A percentile compares a stretch with the other conserved stretches of the same genome.
These are phyloP conservation scores for sorghum (Sorghum bicolor) DNA, from an alignment of 176 grass and related monocot genomes.

Conservation along the genomic window DNA sequence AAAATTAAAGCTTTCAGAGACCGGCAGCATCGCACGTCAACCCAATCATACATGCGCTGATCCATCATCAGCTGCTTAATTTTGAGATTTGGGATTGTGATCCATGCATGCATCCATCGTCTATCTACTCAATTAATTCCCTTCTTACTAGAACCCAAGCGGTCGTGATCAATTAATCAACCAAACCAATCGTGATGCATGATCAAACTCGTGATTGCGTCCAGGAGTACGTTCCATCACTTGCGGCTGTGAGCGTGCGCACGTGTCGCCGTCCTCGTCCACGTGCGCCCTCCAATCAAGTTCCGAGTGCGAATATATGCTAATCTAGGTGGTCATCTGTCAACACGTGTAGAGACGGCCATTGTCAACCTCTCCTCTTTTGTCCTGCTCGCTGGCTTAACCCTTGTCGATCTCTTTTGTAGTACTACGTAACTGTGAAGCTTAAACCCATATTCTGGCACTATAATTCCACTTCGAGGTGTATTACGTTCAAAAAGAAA, in stretches of 20 bases:
- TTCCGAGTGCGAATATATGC: constrained; percentile 9
- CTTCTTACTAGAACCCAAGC: not conserved
- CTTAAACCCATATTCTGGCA: not conserved
- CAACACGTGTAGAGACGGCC: constrained; percentile 11
- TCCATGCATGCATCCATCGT: too few relatives aligned
- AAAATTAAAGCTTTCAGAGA: too few relatives aligned
- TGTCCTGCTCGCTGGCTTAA: not conserved
- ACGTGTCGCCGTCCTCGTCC: constrained; percentile 20
- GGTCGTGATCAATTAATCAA: not conserved
- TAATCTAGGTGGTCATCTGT: constrained; percentile 19
- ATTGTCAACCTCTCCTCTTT: constrained; percentile 1
- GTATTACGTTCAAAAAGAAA: too few relatives aligned
- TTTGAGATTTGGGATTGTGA: too few relatives aligned
- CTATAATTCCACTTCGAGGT: not conserved
- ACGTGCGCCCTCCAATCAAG: not conserved
- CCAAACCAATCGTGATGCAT: not conserved
- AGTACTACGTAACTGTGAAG: too few relatives aligned
- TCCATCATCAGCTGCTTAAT: too few relatives aligned
- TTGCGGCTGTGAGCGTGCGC: not conserved
- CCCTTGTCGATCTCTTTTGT: not conserved
- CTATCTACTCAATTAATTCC: not conserved
- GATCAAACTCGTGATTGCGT: not conserved
- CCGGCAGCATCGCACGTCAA: too few relatives aligned
- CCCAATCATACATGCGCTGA: too few relatives aligned
- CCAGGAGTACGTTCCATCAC: not conserved